Base-by-base conservation (phyloP, 1,284 basidiomycete genomes). In the Kalmanozyma brasiliensis region DNA sequence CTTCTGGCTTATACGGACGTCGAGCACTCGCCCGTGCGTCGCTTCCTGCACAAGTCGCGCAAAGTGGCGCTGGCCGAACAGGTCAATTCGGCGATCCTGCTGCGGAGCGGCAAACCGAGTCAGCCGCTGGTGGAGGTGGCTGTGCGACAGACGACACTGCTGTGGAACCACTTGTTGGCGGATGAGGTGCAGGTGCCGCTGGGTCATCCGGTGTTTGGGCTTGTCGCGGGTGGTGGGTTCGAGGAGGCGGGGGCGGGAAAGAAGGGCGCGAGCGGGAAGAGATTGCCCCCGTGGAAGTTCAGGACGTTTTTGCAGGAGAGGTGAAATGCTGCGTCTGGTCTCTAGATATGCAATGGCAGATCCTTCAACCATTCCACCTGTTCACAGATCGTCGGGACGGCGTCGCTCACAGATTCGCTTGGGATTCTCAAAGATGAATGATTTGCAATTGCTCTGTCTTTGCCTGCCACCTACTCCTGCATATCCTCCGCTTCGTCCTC, bases 51-150 rank as follows among this genome's bases (percentile, higher is more conserved):
- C 47, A 88, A 89, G 78, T 87, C 87, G 56, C 84, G 91, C 57
- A 86, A 92, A 49, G 89, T 90, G 70, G 87, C 87, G 7, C 86
- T 94, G 6, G 92, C 92, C 1, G 89, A 91, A 58, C 91, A 93
- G 83, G 89, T 95, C 49, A 91, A 94, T 70, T 87, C 87, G 44
- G 93, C 93, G 10, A 91, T 94, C 47, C 83, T 94, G 37, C 48
- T 52, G 19, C 59, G 74, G 9, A 69, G 62, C 13, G 77, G 77
- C 8, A 59, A 61, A 22, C 66, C 76, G 19, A 75, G 72, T 29
- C 77, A 79, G 44, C 77, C 77, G 9, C 40, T 79, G 32, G 65
- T 79, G 42, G 77, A 79, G 62, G 55, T 73, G 13, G 76, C 76
- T 16, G 76, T 77, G 19, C 52, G 77, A 16, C 77, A 79, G 59